A percentile compares a stretch with the other conserved stretches of the same genome.
Conservation (phyloP, 345 rosid species). For the Brassica napus region DNA sequence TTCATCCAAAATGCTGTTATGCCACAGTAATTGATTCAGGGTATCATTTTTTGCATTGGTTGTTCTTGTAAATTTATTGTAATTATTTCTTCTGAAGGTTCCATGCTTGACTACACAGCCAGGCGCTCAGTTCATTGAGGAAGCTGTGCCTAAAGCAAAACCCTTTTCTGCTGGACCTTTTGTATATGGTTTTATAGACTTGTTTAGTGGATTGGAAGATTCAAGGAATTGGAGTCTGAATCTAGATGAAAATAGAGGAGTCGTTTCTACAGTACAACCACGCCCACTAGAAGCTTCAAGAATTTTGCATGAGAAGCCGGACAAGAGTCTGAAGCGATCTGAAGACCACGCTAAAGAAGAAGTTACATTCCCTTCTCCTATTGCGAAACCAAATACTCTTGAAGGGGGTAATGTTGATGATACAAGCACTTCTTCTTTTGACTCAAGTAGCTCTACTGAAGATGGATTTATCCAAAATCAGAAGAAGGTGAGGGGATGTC, state of each 20-base stretch:
- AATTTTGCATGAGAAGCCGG: slow-evolving; percentile 41
- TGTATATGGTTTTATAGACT: slow-evolving; percentile 85
- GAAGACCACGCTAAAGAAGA: slow-evolving; percentile 47
- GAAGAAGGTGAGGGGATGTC: slow-evolving; percentile 54
- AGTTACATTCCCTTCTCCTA: slow-evolving; percentile 42
- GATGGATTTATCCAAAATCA: slow-evolving; percentile 43
- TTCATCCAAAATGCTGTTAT: slow-evolving; percentile 12
- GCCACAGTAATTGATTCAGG: not conserved
- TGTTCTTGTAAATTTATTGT: slow-evolving; percentile 6
- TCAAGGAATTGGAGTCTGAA: slow-evolving; percentile 74
- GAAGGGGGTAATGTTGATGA: slow-evolving; percentile 60
- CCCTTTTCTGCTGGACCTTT: slow-evolving; percentile 55
- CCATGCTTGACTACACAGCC: slow-evolving; percentile 42
- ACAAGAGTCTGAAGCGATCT: slow-evolving; percentile 49
- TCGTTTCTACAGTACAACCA: slow-evolving; percentile 50
- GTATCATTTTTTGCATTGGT: slow-evolving; percentile 17
- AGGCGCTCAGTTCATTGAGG: slow-evolving; percentile 46
- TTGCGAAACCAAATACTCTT: slow-evolving; percentile 50
- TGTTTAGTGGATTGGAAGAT: slow-evolving; percentile 82
- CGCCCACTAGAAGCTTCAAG: slow-evolving; percentile 44
- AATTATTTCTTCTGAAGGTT: slow-evolving; percentile 46
- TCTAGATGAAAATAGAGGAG: slow-evolving; percentile 60
- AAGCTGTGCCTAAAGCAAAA: slow-evolving; percentile 47
- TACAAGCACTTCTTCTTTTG: slow-evolving; percentile 49
- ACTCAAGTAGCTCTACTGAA: slow-evolving; percentile 50